phyloP scores from a whole-genome alignment of 345 rosid species.

The Geranium rotundifolium region DNA sequence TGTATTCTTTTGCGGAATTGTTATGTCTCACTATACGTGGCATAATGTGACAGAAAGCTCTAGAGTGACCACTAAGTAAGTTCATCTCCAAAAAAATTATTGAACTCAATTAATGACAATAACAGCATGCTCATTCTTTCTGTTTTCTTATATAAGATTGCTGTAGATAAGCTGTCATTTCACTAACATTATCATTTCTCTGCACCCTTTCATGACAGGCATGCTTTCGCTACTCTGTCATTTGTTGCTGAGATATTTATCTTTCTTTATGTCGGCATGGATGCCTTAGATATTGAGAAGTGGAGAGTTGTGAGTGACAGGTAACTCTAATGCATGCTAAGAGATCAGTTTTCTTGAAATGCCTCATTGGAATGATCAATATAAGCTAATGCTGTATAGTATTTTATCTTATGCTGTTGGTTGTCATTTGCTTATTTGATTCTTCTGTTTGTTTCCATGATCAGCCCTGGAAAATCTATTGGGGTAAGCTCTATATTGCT shows the following conservation, averaged over 20 bases:
- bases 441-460: slow-evolving; percentile 5
- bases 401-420: not conserved
- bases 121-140: not conserved
- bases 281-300: slow-evolving; percentile 87
- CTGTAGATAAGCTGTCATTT: not conserved
- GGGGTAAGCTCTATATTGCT: slow-evolving; percentile 67
- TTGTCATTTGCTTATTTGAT: not conserved
- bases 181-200: slow-evolving; percentile 5
- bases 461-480: slow-evolving; percentile 70
- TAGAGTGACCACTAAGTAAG: slow-evolving; percentile 79
- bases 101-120: too few relatives aligned
- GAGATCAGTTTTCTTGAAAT: not conserved
- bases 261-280: slow-evolving; percentile 98
- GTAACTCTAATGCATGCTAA: slow-evolving; percentile 19
- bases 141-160: not conserved
- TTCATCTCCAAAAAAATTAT: not conserved
- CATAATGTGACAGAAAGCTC: slow-evolving; percentile 87
- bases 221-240: slow-evolving; percentile 82
- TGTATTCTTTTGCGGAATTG: slow-evolving; percentile 92
- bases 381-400: not conserved
- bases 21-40: slow-evolving; percentile 98
- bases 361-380: not conserved
- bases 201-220: slow-evolving; percentile 33
- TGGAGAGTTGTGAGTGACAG: slow-evolving; percentile 72
- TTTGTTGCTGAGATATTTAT: slow-evolving; percentile 90